Evolutionary conservation across 2,329 filamentous ascomycete species (phyloP).

Genomic region (Pyrenophora graminea): DNA sequence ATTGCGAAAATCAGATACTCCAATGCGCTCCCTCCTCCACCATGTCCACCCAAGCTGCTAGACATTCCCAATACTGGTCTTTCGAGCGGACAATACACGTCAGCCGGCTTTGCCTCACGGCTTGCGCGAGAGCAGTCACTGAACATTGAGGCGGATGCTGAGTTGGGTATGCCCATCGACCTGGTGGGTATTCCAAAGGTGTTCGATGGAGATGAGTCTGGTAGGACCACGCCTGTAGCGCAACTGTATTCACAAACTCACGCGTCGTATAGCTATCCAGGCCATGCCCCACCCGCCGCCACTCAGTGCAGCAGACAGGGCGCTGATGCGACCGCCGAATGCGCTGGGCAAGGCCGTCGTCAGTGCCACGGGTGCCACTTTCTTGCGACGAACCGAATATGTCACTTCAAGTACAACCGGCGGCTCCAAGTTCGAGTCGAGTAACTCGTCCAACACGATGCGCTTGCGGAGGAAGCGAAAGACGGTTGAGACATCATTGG

Average conservation of each 20-base stretch:
- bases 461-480: constrained; percentile 47
- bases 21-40: constrained; percentile 92
- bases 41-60: constrained; percentile 92
- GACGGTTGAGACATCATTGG: constrained; percentile 48
- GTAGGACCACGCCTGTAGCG: constrained; percentile 55
- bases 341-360: constrained; percentile 83
- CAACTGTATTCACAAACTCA: constrained; percentile 24
- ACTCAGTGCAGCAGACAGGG: constrained; percentile 81
- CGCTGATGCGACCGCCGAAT: constrained; percentile 79
- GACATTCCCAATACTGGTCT: constrained; percentile 95
- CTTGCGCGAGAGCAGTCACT: constrained; percentile 88
- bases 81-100: constrained; percentile 84
- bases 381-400: constrained; percentile 94
- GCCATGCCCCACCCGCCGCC: constrained; percentile 71
- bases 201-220: constrained; percentile 92
- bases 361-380: constrained; percentile 79
- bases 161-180: constrained; percentile 96
- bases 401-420: constrained; percentile 64
- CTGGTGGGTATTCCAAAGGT: constrained; percentile 92
- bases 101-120: constrained; percentile 84
- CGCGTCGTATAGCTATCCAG: constrained; percentile 69
- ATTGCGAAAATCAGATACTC: constrained; percentile 94
- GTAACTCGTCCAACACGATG: constrained; percentile 53
- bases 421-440: constrained; percentile 55
- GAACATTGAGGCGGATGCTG: constrained; percentile 96